These are phyloP conservation scores for Teratosphaeriaceae sp. DNA, from an alignment of 2,329 filamentous ascomycete genomes.

Conservation along the genomic window DNA sequence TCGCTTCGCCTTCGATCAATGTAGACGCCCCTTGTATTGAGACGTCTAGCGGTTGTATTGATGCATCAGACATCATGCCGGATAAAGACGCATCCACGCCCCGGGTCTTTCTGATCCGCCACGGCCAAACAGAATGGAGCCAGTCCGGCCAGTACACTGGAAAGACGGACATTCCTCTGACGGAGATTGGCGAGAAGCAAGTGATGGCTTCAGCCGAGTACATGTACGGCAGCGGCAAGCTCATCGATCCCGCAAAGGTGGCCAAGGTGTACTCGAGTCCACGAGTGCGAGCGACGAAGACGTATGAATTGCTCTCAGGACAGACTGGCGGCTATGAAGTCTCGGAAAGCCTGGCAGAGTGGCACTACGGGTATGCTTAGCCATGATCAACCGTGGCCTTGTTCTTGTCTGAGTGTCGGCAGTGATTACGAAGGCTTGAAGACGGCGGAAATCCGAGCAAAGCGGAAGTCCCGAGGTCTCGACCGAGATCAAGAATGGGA, in stretches of 20 bases:
- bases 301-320: conserved; percentile 41
- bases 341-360: conserved; percentile 67
- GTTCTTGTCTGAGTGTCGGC: no score
- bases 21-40: background rate
- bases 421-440: conserved; percentile 69
- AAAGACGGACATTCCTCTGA: conserved; percentile 78
- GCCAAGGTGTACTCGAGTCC: conserved; percentile 47
- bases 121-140: conserved; percentile 95
- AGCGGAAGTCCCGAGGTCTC: conserved; percentile 53
- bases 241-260: conserved; percentile 46
- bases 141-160: conserved; percentile 76
- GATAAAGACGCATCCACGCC: conserved; percentile 47
- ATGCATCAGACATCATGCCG: conserved; percentile 18
- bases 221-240: conserved; percentile 44
- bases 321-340: conserved; percentile 38
- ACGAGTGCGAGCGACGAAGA: conserved; percentile 41
- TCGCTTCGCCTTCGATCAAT: background rate
- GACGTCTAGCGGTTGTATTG: background rate
- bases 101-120: conserved; percentile 74
- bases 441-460: conserved; percentile 57
- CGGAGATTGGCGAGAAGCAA: conserved; percentile 66
- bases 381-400: no score
- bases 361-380: conserved; percentile 65
- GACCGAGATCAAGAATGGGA: conserved; percentile 58
- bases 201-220: conserved; percentile 38